Conservation (phyloP, 2,329 filamentous ascomycete species). For the Penicillium sclerotigenum region DNA sequence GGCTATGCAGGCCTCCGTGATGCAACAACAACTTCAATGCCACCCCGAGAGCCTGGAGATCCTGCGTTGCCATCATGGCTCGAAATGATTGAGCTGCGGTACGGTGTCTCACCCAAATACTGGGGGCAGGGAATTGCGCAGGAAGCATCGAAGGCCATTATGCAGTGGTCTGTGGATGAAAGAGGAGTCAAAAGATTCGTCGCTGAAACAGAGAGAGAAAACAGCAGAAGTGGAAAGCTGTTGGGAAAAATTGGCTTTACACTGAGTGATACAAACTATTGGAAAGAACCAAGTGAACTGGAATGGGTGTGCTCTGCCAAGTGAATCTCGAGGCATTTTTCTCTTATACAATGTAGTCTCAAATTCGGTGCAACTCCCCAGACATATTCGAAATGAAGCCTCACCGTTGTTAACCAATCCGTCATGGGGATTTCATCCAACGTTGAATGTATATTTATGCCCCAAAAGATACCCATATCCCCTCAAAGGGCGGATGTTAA, state of each 20-base stretch:
- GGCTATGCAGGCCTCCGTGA: constrained; percentile 24
- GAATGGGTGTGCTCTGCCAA: constrained; percentile 17
- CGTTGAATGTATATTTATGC: not conserved
- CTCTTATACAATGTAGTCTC: not conserved
- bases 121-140: constrained; percentile 27
- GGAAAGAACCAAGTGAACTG: constrained; percentile 20
- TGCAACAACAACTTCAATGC: constrained; percentile 21
- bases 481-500: not conserved
- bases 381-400: not conserved
- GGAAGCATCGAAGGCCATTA: constrained; percentile 21
- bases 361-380: no score
- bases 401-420: not conserved
- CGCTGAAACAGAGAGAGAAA: constrained; percentile 27
- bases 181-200: constrained; percentile 23
- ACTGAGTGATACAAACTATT: constrained; percentile 20
- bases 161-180: constrained; percentile 21
- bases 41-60: constrained; percentile 9
- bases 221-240: constrained; percentile 21
- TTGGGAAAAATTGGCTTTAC: constrained; percentile 26
- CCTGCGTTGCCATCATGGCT: constrained; percentile 17
- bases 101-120: constrained; percentile 20
- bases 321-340: not conserved
- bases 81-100: constrained; percentile 29
- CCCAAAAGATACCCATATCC: not conserved
- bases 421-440: not conserved